phyloP scores from a whole-genome alignment of 1,139 yeast species.

The Candida tetrigidarum region DNA sequence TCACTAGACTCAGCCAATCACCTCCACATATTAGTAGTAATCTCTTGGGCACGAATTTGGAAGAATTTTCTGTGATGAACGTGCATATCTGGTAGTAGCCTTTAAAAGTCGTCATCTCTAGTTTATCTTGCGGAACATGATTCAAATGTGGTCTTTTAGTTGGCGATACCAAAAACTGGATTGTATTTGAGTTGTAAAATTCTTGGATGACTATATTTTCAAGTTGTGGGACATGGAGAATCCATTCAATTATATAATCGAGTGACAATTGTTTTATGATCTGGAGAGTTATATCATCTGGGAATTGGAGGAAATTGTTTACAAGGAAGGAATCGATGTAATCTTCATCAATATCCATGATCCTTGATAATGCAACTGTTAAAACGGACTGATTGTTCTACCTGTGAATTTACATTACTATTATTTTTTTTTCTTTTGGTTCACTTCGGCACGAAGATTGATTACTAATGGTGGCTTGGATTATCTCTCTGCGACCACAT shows the following conservation, averaged over 20 bases:
- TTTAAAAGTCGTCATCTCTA: slow-evolving; percentile 28
- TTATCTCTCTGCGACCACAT: too few relatives aligned
- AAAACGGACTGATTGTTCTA: too few relatives aligned
- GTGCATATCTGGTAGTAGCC: slow-evolving; percentile 36
- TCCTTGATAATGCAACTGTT: neutral
- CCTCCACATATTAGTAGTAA: slow-evolving; percentile 35
- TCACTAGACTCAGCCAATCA: slow-evolving; percentile 34
- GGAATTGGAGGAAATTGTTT: slow-evolving; percentile 26
- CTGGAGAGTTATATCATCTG: slow-evolving; percentile 31
- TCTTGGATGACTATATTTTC: slow-evolving; percentile 29
- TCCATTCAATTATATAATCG: slow-evolving; percentile 31
- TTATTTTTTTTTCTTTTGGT: neutral
- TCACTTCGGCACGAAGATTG: neutral
- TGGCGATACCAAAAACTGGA: slow-evolving; percentile 40
- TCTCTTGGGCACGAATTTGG: slow-evolving; percentile 31
- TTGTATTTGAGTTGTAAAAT: slow-evolving; percentile 29
- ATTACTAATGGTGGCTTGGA: neutral
- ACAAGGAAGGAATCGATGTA: slow-evolving; percentile 16
- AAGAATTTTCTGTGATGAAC: slow-evolving; percentile 26
- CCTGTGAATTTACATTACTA: too few relatives aligned
- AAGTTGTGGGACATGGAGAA: slow-evolving; percentile 23
- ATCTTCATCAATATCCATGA: slow-evolving; percentile 2
- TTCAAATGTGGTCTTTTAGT: slow-evolving; percentile 32
- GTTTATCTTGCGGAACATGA: slow-evolving; percentile 18
- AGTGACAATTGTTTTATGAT: slow-evolving; percentile 29